Conservation (phyloP, 2,329 filamentous ascomycete genomes). For the Hypoxylon sp. region DNA sequence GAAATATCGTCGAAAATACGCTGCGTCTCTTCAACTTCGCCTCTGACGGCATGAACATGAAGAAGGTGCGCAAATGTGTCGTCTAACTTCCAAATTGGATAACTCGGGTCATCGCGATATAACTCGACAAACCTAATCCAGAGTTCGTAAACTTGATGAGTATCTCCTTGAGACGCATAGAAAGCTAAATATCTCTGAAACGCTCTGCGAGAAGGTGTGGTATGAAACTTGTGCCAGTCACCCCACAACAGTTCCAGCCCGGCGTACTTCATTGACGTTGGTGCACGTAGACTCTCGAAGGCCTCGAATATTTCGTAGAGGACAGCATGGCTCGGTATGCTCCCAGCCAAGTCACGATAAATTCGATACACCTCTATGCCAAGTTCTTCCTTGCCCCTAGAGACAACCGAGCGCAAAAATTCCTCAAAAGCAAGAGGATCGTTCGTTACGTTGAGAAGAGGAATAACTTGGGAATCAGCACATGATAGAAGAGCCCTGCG, state of each 20-base stretch:
- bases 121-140: slow-evolving; percentile 61
- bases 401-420: slow-evolving; percentile 58
- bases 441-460: slow-evolving; percentile 60
- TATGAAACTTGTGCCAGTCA: slow-evolving; percentile 64
- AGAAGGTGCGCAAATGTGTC: slow-evolving; percentile 72
- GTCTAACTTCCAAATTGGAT: slow-evolving; percentile 54
- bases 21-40: slow-evolving; percentile 72
- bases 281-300: slow-evolving; percentile 54
- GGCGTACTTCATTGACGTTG: slow-evolving; percentile 55
- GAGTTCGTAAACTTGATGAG: slow-evolving; percentile 61
- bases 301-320: slow-evolving; percentile 62
- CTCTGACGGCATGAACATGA: slow-evolving; percentile 78
- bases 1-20: slow-evolving; percentile 74
- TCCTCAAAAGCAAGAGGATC: slow-evolving; percentile 61
- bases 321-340: slow-evolving; percentile 57
- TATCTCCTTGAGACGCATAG: slow-evolving; percentile 65
- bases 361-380: slow-evolving; percentile 62
- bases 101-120: slow-evolving; percentile 53
- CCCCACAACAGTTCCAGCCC: slow-evolving; percentile 64
- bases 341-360: slow-evolving; percentile 61
- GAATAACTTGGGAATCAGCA: slow-evolving; percentile 49
- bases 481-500: slow-evolving; percentile 52
- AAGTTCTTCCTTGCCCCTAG: slow-evolving; percentile 51
- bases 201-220: slow-evolving; percentile 60
- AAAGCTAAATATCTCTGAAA: slow-evolving; percentile 66